Evolutionary conservation across 768 basidiomycete genomes (phyloP), one percentile per base, ranked within the genome.

Genomic region (Leucocoprinus leucothites): DNA sequence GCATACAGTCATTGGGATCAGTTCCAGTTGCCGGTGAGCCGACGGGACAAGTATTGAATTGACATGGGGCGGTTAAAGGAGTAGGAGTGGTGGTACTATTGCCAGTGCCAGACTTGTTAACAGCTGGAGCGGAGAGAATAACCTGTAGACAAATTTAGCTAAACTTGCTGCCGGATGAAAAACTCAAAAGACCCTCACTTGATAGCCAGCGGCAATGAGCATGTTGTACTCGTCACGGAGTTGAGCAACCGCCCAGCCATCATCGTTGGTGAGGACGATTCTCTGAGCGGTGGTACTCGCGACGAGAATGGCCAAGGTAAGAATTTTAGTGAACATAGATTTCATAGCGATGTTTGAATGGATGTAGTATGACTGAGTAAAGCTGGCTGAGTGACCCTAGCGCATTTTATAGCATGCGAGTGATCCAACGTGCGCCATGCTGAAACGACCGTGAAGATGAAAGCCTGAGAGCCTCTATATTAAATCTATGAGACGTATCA

Each of bases 211-310:
- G 2, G 60, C 62, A 25, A 61, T 65, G 45, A 78, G 61, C 3
- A 73, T 67, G 42, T 65, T 61, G 58, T 68, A 69, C 46, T 72
- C 69, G 0, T 72, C 71, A 48, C 76, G 71, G n/a, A 79, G 70
- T 45, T 72, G 65, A 13, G 76, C 75, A 6, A 69, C 67, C 0
- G 77, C 77, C 76, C 76, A 79, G 4, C 67, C 65, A 57, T 70
- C 66, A 36, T 67, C 66, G 45, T 67, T 68, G 51, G 65, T 63
- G 25, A 66, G 59, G 18, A 67, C 61, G 35, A 66, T 60, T 13
- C 59, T 64, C 48, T 58, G 59, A 21, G 57, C 52, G 21, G 31
- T 28, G 25, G 35, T 25, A 28, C 57, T 21, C 13, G 36, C 24
- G 13, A 49, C 43, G 3, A 60, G 53, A 13, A 47, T 35, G 16